A percentile compares a stretch with the other conserved stretches of the same genome.
These are phyloP conservation scores for Umbelopsis isabellina DNA, from an alignment of 192 early-diverging fungal genomes.

Conservation along the genomic window DNA sequence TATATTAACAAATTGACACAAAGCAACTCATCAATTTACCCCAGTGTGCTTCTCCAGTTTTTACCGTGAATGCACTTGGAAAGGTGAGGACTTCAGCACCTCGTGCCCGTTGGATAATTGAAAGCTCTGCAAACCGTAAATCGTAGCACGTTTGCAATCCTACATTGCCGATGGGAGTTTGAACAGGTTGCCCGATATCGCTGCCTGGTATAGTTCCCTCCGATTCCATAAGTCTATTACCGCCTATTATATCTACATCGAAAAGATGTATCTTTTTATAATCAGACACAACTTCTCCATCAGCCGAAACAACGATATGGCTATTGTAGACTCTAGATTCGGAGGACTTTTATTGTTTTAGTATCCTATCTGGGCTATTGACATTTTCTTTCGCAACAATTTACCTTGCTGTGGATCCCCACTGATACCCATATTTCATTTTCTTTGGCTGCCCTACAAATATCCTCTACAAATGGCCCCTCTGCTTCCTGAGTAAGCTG, in stretches of 20 bases:
- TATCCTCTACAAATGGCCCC: constrained; percentile 58
- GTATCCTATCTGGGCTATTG: background rate
- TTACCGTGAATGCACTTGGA: constrained; percentile 82
- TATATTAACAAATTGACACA: background rate
- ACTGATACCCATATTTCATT: constrained; percentile 71
- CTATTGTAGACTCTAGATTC: constrained; percentile 61
- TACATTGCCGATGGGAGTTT: constrained; percentile 60
- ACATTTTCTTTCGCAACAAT: background rate
- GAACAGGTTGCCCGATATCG: constrained; percentile 38
- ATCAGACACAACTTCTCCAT: constrained; percentile 54
- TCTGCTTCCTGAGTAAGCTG: constrained; percentile 53
- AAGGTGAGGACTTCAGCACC: constrained; percentile 77
- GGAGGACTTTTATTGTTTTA: background rate
- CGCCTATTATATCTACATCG: constrained; percentile 64
- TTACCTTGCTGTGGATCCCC: constrained; percentile 76
- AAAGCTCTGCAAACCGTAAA: constrained; percentile 76
- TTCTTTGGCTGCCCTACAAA: constrained; percentile 62
- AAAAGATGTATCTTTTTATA: constrained; percentile 87
- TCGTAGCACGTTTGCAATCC: constrained; percentile 80
- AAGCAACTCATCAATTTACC: constrained; percentile 36
- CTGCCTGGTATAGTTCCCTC: constrained; percentile 42
- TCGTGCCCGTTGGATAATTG: constrained; percentile 52
- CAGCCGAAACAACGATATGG: constrained; percentile 65
- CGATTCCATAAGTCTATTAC: constrained; percentile 56
- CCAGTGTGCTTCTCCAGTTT: constrained; percentile 86